phyloP scores from a whole-genome alignment of 2,329 filamentous ascomycete genomes.

The Colletotrichum sp. region DNA sequence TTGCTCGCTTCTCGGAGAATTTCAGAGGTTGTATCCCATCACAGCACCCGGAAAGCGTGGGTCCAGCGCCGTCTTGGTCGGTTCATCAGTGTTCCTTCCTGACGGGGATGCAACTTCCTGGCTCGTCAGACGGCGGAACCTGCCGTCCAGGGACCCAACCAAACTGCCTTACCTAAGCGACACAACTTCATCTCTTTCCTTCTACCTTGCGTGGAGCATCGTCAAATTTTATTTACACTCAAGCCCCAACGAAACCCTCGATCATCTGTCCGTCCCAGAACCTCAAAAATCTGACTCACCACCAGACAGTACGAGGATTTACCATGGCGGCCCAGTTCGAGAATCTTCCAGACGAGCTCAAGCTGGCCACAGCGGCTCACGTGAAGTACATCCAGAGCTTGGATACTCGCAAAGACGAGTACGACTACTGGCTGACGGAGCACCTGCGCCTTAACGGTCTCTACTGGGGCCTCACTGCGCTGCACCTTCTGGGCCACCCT shows the following conservation, averaged over 20 bases:
- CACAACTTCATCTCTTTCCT: constrained; percentile 4
- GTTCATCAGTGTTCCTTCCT: background rate
- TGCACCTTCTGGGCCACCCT: constrained; percentile 83
- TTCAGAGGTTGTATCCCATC: background rate
- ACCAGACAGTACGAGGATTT: background rate
- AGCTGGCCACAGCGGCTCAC: constrained; percentile 65
- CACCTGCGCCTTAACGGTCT: constrained; percentile 94
- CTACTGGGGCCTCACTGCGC: constrained; percentile 92
- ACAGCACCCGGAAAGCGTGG: background rate
- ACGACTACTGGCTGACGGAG: constrained; percentile 98
- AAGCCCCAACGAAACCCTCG: background rate
- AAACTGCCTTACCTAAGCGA: constrained; percentile 14
- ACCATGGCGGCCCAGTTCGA: constrained; percentile 38
- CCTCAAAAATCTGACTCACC: background rate
- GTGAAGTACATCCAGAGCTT: constrained; percentile 93
- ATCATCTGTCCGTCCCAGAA: background rate
- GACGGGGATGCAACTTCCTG: background rate
- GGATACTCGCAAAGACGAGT: constrained; percentile 89
- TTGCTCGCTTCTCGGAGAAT: background rate
- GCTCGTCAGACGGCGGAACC: constrained; percentile 13
- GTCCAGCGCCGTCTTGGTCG: background rate
- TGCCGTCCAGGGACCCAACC: background rate
- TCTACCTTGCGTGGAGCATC: background rate
- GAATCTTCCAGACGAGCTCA: constrained; percentile 43
- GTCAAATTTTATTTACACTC: background rate